Evolutionary conservation across 2,329 filamentous ascomycete species (phyloP).

Genomic region (Nemania sp.): DNA sequence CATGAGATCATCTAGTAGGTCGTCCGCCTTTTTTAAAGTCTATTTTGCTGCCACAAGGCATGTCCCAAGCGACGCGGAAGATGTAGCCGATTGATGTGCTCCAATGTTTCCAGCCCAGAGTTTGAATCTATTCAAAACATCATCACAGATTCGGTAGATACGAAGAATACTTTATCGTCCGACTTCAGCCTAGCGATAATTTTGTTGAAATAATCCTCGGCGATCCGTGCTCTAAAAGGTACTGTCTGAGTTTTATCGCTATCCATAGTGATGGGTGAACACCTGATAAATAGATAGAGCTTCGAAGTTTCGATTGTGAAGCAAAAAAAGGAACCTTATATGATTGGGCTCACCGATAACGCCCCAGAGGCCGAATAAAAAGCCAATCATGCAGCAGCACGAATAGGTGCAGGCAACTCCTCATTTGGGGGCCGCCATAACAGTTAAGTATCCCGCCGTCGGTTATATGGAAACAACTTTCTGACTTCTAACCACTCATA

Average conservation of each 20-base stretch:
- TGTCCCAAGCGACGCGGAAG: slow-evolving; percentile 3
- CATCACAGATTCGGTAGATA: slow-evolving; percentile 8
- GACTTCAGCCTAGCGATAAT: background rate
- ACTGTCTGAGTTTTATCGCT: background rate
- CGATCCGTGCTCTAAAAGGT: slow-evolving; percentile 6
- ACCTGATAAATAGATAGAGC: background rate
- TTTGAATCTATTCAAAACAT: slow-evolving; percentile 12
- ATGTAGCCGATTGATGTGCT: background rate
- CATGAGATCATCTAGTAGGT: slow-evolving; percentile 8
- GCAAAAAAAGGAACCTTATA: background rate
- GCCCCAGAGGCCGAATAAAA: background rate
- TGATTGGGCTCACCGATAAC: too few relatives aligned
- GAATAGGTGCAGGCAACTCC: background rate
- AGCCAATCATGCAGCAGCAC: background rate
- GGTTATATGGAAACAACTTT: too few relatives aligned
- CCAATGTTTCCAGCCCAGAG: slow-evolving; percentile 15
- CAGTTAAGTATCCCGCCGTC: too few relatives aligned
- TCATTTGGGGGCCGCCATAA: slow-evolving; percentile 15
- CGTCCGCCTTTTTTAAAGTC: slow-evolving; percentile 5
- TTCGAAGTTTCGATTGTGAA: background rate
- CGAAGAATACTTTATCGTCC: background rate
- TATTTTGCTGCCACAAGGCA: background rate
- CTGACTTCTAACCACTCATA: background rate
- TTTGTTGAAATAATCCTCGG: background rate
- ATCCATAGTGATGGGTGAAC: background rate